Conservation (phyloP, 2,329 filamentous ascomycete species). For the Fusarium subglutinans region DNA sequence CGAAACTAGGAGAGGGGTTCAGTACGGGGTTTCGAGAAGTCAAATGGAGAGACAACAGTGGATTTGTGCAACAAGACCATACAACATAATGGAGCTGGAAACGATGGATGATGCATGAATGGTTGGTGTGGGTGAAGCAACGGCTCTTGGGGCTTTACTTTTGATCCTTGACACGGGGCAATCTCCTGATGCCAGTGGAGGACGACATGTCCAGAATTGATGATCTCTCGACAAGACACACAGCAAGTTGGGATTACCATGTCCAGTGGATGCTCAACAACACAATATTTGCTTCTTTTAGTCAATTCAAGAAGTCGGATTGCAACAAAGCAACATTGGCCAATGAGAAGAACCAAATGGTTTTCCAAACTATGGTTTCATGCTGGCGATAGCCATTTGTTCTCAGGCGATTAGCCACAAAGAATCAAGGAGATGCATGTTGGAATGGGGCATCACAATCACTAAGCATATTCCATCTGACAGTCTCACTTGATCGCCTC, state of each 20-base stretch:
- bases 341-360: not conserved
- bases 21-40: constrained; percentile 14
- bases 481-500: constrained; percentile 30
- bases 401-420: not conserved
- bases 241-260: not conserved
- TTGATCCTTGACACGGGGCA: constrained; percentile 4
- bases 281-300: constrained; percentile 10
- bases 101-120: not conserved
- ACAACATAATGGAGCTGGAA: constrained; percentile 8
- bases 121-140: constrained; percentile 10
- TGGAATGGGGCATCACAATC: not conserved
- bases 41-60: constrained; percentile 34
- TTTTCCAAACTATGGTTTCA: not conserved
- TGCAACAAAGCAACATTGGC: not conserved
- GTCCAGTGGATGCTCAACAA: not conserved
- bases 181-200: constrained; percentile 7
- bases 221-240: not conserved
- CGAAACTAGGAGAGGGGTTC: constrained; percentile 16
- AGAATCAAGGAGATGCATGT: not conserved
- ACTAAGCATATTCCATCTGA: constrained; percentile 1
- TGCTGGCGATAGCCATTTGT: not conserved
- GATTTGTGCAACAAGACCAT: constrained; percentile 31
- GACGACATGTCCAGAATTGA: not conserved
- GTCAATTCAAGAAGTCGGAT: not conserved
- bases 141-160: constrained; percentile 5